A percentile compares a stretch with the other conserved stretches of the same genome.
These are phyloP conservation scores for Geranium rotundifolium DNA, from an alignment of 345 rosid genomes.

Conservation along the genomic window DNA sequence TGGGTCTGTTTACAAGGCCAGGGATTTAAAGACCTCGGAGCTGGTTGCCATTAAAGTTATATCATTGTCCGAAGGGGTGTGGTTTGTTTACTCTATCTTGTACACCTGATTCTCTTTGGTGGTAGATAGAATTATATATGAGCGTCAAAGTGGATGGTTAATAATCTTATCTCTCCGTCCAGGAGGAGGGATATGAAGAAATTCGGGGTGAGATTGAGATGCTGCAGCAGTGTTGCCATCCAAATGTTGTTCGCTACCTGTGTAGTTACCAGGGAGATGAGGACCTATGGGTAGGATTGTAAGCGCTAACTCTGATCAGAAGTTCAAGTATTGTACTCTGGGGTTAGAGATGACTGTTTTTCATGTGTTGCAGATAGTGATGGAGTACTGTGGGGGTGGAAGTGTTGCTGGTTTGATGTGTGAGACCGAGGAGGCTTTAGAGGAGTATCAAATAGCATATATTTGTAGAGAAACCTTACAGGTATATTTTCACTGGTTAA, in stretches of 20 bases:
- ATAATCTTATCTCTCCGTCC: slow-evolving; percentile 8
- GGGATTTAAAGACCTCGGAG: slow-evolving; percentile 86
- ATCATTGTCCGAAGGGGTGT: slow-evolving; percentile 85
- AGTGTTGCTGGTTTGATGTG: slow-evolving; percentile 95
- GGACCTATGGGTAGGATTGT: slow-evolving; percentile 72
- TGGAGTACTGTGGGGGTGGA: slow-evolving; percentile 99
- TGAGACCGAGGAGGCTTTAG: slow-evolving; percentile 76
- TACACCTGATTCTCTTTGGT: neutral
- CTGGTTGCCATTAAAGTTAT: slow-evolving; percentile 96
- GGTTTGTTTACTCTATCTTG: slow-evolving; percentile 4
- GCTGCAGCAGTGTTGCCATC: slow-evolving; percentile 96
- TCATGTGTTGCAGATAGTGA: slow-evolving; percentile 69
- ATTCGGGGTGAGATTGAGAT: slow-evolving; percentile 98
- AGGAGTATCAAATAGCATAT: slow-evolving; percentile 94
- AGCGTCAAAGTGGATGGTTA: neutral
- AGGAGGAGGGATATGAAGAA: slow-evolving; percentile 99
- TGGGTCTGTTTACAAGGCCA: slow-evolving; percentile 96
- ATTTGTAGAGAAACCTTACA: slow-evolving; percentile 88
- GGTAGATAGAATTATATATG: slow-evolving; percentile 1
- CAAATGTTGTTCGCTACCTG: slow-evolving; percentile 88
- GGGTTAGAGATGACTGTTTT: slow-evolving; percentile 18
- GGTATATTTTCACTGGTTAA: slow-evolving; percentile 30
- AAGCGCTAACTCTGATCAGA: neutral
- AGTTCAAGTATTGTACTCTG: neutral
- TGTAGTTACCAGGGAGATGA: slow-evolving; percentile 99